Base-by-base conservation (phyloP, 2,329 filamentous ascomycete species). In the Meredithiella fracta region DNA sequence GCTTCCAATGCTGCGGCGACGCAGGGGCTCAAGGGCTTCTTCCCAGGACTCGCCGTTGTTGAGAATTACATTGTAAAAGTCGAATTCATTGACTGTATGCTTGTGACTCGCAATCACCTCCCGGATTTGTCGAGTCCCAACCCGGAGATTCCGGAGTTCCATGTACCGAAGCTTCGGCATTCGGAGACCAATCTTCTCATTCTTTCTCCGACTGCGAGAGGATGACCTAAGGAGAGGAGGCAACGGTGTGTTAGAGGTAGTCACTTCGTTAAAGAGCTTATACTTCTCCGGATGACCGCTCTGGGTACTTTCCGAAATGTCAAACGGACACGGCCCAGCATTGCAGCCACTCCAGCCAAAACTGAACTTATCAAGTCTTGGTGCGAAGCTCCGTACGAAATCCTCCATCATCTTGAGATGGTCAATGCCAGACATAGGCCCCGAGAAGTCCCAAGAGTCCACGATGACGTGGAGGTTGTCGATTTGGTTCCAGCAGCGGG, bases 361-460 rank as follows among this genome's bases (percentile, higher is more conserved):
- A 57, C 76, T 76, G 57, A 94, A 74, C 65, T 82, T 82, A 60
- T 83, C 82, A 1, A 92, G 72, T 31, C 69, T 73, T 3, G 74
- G 71, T 0, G 82, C 76, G 65, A 94, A 86, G 60, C 72, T 74
- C 56, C 84, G 79, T 60, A 94, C 75, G 65, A 89, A 94, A 62
- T 86, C 82, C 62, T 92, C 84, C 1, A 94, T 77, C 63, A 92
- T 79, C 68, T 88, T 88, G 55, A 82, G 76, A 65, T 86, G 85
- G 67, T 87, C 79, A 31, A 77, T 71, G 17, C 82, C 78, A 1
- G 77, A 77, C n/a, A 75, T 74, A 0, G 74, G 67, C 26, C 73
- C 76, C 61, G 72, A 72, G 66, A 80, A 82, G 65, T 80, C 77
- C 77, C 80, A 88, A 42, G 77, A 75, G 60, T 88, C 82, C 66